A percentile compares a stretch with the other conserved stretches of the same genome.
Evolutionary conservation across 2,329 filamentous ascomycete species (phyloP).

Genomic region (Diaporthe velutina): DNA sequence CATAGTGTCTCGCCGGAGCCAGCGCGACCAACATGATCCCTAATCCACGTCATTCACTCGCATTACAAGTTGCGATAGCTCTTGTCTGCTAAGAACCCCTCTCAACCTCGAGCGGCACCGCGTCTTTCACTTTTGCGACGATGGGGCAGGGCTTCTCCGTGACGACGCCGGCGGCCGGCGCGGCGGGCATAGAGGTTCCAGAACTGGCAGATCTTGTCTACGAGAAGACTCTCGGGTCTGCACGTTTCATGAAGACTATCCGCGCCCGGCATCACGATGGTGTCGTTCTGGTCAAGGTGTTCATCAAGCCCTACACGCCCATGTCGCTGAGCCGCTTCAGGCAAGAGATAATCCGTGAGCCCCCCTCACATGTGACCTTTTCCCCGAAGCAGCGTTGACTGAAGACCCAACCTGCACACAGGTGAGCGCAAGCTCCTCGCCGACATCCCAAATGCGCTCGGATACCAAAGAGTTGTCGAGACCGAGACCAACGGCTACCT

Average conservation of each 20-base stretch:
- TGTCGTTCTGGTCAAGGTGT: conserved; percentile 92
- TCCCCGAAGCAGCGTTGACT: background rate
- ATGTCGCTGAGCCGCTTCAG: conserved; percentile 86
- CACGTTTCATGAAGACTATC: conserved; percentile 97
- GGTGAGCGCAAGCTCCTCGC: conserved; percentile 84
- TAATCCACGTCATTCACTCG: background rate
- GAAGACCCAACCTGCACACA: conserved; percentile 50
- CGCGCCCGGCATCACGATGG: conserved; percentile 91
- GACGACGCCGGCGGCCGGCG: conserved; percentile 89
- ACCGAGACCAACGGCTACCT: conserved; percentile 93
- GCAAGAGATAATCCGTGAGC: conserved; percentile 79
- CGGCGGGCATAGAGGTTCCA: conserved; percentile 92
- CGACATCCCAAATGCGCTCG: conserved; percentile 90
- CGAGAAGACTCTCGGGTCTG: conserved; percentile 91
- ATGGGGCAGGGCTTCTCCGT: conserved; percentile 99
- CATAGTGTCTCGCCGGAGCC: background rate
- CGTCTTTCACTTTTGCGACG: conserved; percentile 41
- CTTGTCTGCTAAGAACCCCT: conserved; percentile 7
- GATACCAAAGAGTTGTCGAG: conserved; percentile 91
- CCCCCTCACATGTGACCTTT: background rate
- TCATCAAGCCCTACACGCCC: conserved; percentile 89
- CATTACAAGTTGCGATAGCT: conserved; percentile 37
- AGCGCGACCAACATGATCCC: conserved; percentile 34
- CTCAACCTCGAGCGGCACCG: background rate
- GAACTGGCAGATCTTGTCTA: conserved; percentile 92